Base-by-base conservation (phyloP, 192 early-diverging fungal genomes). In the Coemansia sp. region DNA sequence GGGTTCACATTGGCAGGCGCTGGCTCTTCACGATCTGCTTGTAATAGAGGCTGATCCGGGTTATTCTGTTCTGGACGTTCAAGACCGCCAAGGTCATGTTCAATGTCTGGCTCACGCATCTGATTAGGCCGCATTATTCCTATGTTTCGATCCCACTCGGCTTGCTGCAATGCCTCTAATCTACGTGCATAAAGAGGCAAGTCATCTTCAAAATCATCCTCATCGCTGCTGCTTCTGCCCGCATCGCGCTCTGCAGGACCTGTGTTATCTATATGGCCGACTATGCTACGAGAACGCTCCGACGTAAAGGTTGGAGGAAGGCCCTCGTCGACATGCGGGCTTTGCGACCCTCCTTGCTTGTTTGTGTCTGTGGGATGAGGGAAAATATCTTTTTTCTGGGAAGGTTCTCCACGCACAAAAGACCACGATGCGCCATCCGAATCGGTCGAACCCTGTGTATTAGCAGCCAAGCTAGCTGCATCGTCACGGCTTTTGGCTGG, bases 221-320 rank as follows among this genome's bases (percentile, higher is more conserved):
- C 42, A 13, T 45, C 42, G 29, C 41, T 38, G 38, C 32, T 25
- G 64, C 57, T 60, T 53, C 32, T 53, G 45, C 22, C 35, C 34
- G 8, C 42, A 59, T 33, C 43, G 33, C 11, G 9, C 10, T 35
- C 9, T 7, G 41, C 57, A 23, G 19, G 3, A 8, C 32, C 20
- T 10, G 10, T 6, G 45, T 41, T 65, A 7, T 50, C 34, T 8
- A 34, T 19, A 11, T 53, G 55, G 13, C 63, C 74, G 10, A 65
- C 29, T 7, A 76, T 76, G 13, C 63, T 65, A 2, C 74, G 74
- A 19, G 74, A 63, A 36, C 25, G 35, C 41, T 81, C 74, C 1
- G 59, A 59, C 3, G 79, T 76, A 35, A 81, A 76, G 1, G 70
- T 69, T 13, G 70, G 67, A 14, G 78, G 73, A 22, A 45, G 48